Percentiles rank a stretch among this genome's conserved stretches.
Evolutionary conservation across 805 yeast genomes (phyloP).

Genomic region (Peterozyma toletana): DNA sequence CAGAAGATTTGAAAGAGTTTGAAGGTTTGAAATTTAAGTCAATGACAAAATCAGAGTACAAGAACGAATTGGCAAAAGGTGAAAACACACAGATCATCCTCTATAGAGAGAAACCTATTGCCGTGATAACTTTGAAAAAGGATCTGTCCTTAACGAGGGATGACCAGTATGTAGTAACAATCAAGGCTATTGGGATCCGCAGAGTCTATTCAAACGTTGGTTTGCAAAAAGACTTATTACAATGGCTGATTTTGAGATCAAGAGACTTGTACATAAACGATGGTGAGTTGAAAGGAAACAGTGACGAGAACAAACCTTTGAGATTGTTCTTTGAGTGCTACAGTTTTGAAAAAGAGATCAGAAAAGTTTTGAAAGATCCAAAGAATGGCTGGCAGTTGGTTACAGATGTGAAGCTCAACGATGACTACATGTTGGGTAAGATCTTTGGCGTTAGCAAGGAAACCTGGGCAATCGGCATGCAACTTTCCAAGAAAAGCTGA

Average conservation of each 20-base stretch:
- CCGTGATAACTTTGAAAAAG: constrained; percentile 35
- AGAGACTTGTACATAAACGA: constrained; percentile 7
- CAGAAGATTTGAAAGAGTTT: constrained; percentile 9
- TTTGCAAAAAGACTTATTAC: constrained; percentile 53
- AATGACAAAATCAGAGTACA: constrained; percentile 10
- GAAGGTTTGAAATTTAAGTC: constrained; percentile 9
- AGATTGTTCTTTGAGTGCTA: constrained; percentile 6
- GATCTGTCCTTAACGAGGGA: constrained; percentile 32
- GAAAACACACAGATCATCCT: constrained; percentile 47
- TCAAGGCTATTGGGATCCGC: constrained; percentile 56
- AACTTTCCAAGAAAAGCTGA: no score
- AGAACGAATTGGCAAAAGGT: constrained; percentile 25
- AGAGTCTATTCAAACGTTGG: constrained; percentile 62
- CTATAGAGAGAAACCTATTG: constrained; percentile 70
- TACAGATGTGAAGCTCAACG: background rate
- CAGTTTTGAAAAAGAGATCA: constrained; percentile 1
- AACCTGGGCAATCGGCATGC: constrained; percentile 4
- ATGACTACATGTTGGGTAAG: background rate
- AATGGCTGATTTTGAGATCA: constrained; percentile 36
- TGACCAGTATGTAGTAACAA: constrained; percentile 39
- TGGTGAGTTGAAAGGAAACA: constrained; percentile 1
- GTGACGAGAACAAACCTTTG: constrained; percentile 2
- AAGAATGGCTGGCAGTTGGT: constrained; percentile 7
- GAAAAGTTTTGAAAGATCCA: background rate
- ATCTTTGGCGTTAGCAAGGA: constrained; percentile 3